phyloP scores from a whole-genome alignment of 23 red algal genomes.

The Chondrus crispus region DNA sequence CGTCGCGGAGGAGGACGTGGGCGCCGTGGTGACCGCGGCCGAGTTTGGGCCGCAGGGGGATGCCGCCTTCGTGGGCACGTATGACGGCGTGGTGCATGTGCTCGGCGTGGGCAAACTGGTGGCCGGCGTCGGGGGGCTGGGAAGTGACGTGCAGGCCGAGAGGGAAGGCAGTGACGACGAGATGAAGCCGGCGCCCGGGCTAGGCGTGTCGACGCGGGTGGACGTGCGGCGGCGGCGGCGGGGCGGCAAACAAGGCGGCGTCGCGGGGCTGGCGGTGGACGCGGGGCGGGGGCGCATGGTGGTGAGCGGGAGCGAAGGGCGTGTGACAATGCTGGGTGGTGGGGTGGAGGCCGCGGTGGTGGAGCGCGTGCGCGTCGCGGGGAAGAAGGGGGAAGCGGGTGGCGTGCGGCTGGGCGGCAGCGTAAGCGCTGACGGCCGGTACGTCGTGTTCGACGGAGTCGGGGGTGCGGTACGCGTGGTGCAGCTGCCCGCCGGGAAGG shows the following conservation, averaged over 20 bases:
- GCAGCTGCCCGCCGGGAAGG: neutral
- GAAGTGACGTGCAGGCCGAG: neutral
- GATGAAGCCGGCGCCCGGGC: neutral
- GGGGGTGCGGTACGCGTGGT: slow-evolving; percentile 8
- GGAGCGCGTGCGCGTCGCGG: neutral
- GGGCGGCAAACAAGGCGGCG: neutral
- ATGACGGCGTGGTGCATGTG: slow-evolving; percentile 48
- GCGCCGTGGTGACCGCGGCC: slow-evolving; percentile 64
- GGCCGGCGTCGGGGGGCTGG: neutral
- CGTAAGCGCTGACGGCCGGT: neutral
- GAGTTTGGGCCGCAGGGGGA: slow-evolving; percentile 46
- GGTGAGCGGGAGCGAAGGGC: neutral
- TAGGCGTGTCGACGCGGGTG: neutral
- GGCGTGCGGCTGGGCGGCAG: neutral
- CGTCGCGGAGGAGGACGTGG: slow-evolving; percentile 29
- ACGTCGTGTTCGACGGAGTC: slow-evolving; percentile 3
- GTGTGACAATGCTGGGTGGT: neutral
- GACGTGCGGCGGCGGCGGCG: neutral
- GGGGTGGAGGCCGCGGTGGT: neutral
- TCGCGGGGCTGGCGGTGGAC: neutral
- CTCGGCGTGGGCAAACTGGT: slow-evolving; percentile 3
- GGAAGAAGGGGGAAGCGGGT: neutral
- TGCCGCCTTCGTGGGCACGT: slow-evolving; percentile 63
- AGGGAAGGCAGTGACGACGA: neutral
- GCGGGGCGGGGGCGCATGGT: neutral